Evolutionary conservation across 805 yeast genomes (phyloP), one percentile per base, ranked within the genome.

Genomic region (Yarrowia sp.): DNA sequence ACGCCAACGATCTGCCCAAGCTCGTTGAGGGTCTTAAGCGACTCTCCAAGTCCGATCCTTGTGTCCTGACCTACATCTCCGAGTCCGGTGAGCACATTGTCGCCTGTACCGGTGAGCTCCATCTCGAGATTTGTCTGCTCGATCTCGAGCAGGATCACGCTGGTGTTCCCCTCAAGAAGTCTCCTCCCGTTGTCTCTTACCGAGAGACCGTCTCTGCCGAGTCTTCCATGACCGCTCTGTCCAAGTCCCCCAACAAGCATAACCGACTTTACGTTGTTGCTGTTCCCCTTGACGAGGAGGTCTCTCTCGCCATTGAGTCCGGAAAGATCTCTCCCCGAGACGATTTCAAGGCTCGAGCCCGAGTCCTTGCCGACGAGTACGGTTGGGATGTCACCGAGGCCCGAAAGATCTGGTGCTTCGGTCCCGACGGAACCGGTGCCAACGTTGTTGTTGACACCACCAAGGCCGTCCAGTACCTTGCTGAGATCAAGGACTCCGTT

Each of bases 331-430:
- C 86, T 83, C 90, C 98, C 80, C 88, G 93, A 83, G 98, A 93
- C 77, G 99, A 93, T 85, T 86, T 93, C 90, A 93, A 93, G 88
- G 89, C 90, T 76, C 92, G 99, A 87, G 99, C 98, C 75, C 92
- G 98, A 88, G 77, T 90, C 79, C 85, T 93, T 86, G 98, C 98
- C 79, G 98, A 93, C 81, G 97, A 95, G 81, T 95, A 82, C 88
- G 97, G 93, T 75, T 93, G 99, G 99, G 98, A 93, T 80, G 98
- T 95, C 80, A 87, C 97, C 75, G 99, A 93, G 79, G 99, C 98
- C 83, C 92, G 99, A 89, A 93, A 95, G 95, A 95, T 93, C 79
- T 93, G 99, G 99, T 91, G 97, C 89, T 93, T 93, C 92, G 99
- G 99, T 85, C 98, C 99, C 80, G 99, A 93, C 79, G 98, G 98